Base-by-base conservation (phyloP, 148 eudicot species). In the Chenopodium quinoa region DNA sequence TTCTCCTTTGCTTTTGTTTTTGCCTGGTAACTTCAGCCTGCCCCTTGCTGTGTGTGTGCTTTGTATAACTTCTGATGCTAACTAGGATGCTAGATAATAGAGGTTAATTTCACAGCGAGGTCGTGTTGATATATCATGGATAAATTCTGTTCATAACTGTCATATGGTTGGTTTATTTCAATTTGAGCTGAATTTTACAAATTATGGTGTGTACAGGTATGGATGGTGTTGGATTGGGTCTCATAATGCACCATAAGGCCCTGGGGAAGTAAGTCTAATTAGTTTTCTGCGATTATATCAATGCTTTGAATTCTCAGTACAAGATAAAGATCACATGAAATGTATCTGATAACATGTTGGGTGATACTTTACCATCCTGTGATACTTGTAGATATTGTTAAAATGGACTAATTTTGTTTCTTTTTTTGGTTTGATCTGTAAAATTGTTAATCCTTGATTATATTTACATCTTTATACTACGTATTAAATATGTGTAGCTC, bases 221-320 rank as follows among this genome's bases (percentile, higher is more conserved):
- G 93, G 98, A 95, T 87, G 97, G 98, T 66, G 86, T 92, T 83
- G 98, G 98, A 58, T 81, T 93, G 89, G 98, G 97, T 78, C 97
- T 95, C 83, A 85, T 86, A 84, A 88, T 92, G 91, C 98, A 95
- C 76, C 97, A 95, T 79, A 92, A 86, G 84, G 77, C 97, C 81
- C 89, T 95, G 75, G 97, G 98, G 71, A 92, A 84, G 98, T 92
- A 85, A 92, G 95, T 89, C 19, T 50, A 22, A 65, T 69, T 75
- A 52, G 56, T 78, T 44, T 71, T 63, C n/a, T 69, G 52, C 48
- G 34, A 46, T 79, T 76, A 76, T 67, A 71, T 72, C 7, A 19
- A 63, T 50, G 44, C n/a, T 76, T 2, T 80, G 77, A 47, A 23
- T 70, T 62, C 64, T 54, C 22, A 2, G 47, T 80, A 47, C 52